Conservation (phyloP, 2,329 filamentous ascomycete genomes). For the Cladorrhinum sp. region DNA sequence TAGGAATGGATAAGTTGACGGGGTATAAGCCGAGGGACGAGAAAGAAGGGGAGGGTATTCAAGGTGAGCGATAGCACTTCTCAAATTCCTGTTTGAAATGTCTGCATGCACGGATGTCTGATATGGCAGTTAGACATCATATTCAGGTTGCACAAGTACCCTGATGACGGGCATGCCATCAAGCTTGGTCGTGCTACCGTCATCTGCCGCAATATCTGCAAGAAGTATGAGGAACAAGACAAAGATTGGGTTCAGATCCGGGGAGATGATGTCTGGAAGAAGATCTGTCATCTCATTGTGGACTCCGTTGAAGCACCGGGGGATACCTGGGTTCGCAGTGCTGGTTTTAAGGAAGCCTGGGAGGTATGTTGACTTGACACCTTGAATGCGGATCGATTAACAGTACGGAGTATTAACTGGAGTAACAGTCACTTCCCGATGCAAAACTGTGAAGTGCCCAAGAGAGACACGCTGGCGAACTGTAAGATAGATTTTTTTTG, state of each 20-base stretch:
- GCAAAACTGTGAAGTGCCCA: background rate
- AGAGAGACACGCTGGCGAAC: background rate
- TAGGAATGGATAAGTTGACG: slow-evolving; percentile 57
- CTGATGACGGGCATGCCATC: slow-evolving; percentile 78
- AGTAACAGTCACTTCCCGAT: slow-evolving; percentile 13
- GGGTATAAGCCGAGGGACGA: slow-evolving; percentile 54
- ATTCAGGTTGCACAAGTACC: slow-evolving; percentile 43
- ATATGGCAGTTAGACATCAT: slow-evolving; percentile 39
- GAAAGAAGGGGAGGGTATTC: slow-evolving; percentile 34
- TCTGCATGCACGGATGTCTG: background rate
- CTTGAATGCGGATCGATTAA: background rate
- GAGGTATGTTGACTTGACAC: slow-evolving; percentile 32
- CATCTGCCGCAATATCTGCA: slow-evolving; percentile 55
- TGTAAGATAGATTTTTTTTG: background rate
- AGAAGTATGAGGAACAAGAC: slow-evolving; percentile 41
- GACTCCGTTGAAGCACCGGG: slow-evolving; percentile 57
- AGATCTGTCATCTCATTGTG: slow-evolving; percentile 58
- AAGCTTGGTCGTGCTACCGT: slow-evolving; percentile 72
- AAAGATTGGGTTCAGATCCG: slow-evolving; percentile 52
- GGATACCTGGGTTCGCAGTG: slow-evolving; percentile 57
- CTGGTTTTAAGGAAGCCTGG: slow-evolving; percentile 67
- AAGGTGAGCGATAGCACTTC: slow-evolving; percentile 36
- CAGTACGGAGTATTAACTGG: background rate
- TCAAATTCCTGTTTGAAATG: background rate
- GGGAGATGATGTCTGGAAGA: slow-evolving; percentile 57